A percentile compares a stretch with the other conserved stretches of the same genome.
Conservation (phyloP, 768 basidiomycete genomes). For the Lyophyllum decastes region DNA sequence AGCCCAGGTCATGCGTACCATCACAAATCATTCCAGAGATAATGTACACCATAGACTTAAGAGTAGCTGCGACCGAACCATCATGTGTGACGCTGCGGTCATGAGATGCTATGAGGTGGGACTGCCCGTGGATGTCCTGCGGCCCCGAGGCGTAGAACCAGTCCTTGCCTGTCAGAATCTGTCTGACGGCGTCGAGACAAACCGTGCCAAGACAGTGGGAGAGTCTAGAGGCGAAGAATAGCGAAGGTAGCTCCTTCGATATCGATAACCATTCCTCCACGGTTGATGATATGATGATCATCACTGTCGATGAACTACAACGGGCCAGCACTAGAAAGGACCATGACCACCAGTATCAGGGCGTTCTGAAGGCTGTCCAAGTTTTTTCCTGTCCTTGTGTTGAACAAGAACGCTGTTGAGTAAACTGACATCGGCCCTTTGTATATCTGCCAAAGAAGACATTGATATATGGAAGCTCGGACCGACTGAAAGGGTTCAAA, state of each 20-base stretch:
- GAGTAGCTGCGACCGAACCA: no score
- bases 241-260: background rate
- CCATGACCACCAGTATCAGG: background rate
- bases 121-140: background rate
- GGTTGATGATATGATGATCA: background rate
- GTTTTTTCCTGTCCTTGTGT: background rate
- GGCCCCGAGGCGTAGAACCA: background rate
- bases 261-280: background rate
- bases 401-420: background rate
- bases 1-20: background rate
- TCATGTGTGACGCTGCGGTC: no score
- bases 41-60: background rate
- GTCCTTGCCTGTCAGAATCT: background rate
- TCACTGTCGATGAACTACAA: background rate
- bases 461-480: background rate
- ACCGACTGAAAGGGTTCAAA: background rate
- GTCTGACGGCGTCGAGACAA: background rate
- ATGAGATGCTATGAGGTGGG: background rate
- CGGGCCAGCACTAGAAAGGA: background rate
- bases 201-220: background rate
- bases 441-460: background rate
- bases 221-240: background rate
- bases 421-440: slow-evolving; percentile 9
- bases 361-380: background rate
- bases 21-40: background rate